A percentile compares a stretch with the other conserved stretches of the same genome.
phyloP scores from a whole-genome alignment of 2,329 filamentous ascomycete species.

The Fusarium sp. region DNA sequence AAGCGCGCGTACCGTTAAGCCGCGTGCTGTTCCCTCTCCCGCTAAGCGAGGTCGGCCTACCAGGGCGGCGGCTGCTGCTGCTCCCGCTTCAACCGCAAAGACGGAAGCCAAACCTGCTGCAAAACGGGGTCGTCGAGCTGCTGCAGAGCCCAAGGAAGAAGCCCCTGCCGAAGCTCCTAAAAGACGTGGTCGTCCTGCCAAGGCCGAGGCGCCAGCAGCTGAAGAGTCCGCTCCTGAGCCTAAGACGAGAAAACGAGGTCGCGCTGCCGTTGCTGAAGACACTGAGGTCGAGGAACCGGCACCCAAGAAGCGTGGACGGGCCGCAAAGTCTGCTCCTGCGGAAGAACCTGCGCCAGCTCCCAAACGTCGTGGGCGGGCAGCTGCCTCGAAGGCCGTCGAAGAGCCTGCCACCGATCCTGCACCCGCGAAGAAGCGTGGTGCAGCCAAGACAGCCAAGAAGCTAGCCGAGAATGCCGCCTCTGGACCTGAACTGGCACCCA shows the following conservation, averaged over 20 bases:
- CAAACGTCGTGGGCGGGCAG: constrained; percentile 23
- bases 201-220: background rate
- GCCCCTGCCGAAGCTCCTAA: constrained; percentile 23
- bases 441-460: constrained; percentile 16
- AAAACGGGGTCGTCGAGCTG: constrained; percentile 29
- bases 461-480: constrained; percentile 9
- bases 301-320: constrained; percentile 32
- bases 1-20: constrained; percentile 18
- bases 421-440: constrained; percentile 27
- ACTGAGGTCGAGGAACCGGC: constrained; percentile 10
- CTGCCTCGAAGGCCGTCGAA: constrained; percentile 18
- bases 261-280: constrained; percentile 12
- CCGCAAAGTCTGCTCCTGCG: constrained; percentile 11
- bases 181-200: constrained; percentile 42
- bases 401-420: constrained; percentile 11
- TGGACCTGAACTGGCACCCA: constrained; percentile 23
- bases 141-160: constrained; percentile 11
- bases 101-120: constrained; percentile 11
- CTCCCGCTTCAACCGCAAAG: constrained; percentile 11
- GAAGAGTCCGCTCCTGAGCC: constrained; percentile 16
- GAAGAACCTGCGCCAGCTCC: constrained; percentile 14
- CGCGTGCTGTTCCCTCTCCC: constrained; percentile 39
- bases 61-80: constrained; percentile 21
- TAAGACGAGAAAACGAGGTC: constrained; percentile 39
- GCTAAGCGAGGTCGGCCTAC: constrained; percentile 39